phyloP scores from a whole-genome alignment of 805 yeast genomes.

The Candida montana region DNA sequence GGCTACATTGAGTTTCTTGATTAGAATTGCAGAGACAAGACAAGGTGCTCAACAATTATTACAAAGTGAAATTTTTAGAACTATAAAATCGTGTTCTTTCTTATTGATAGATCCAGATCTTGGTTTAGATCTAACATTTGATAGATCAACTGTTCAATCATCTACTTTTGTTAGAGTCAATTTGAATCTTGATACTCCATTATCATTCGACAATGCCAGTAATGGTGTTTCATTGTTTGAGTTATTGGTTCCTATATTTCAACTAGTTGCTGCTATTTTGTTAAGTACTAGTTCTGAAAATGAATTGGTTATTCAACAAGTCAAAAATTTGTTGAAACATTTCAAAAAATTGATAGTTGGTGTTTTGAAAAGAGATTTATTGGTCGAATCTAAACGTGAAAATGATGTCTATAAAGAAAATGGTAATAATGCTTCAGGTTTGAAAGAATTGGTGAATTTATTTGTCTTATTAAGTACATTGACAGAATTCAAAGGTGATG shows the following conservation, averaged over 20 bases:
- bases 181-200: conserved; percentile 48
- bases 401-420: conserved; percentile 25
- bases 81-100: conserved; percentile 51
- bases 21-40: conserved; percentile 71
- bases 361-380: conserved; percentile 52
- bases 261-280: conserved; percentile 58
- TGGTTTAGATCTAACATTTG: conserved; percentile 52
- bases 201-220: conserved; percentile 29
- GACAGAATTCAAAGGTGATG: conserved; percentile 37
- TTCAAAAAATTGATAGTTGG: conserved; percentile 56
- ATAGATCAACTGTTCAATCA: conserved; percentile 27
- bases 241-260: conserved; percentile 67
- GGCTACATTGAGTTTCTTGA: conserved; percentile 60
- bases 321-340: conserved; percentile 43
- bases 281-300: conserved; percentile 78
- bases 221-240: conserved; percentile 54
- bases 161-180: conserved; percentile 37
- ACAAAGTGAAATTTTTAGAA: conserved; percentile 66
- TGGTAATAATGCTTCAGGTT: conserved; percentile 28
- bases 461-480: conserved; percentile 50
- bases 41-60: conserved; percentile 72
- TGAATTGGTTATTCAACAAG: conserved; percentile 48
- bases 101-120: conserved; percentile 72
- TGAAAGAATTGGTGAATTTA: conserved; percentile 49
- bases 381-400: conserved; percentile 27